Base-by-base conservation (phyloP, 2,329 filamentous ascomycete genomes). In the Pleochaeta shiraiana region DNA sequence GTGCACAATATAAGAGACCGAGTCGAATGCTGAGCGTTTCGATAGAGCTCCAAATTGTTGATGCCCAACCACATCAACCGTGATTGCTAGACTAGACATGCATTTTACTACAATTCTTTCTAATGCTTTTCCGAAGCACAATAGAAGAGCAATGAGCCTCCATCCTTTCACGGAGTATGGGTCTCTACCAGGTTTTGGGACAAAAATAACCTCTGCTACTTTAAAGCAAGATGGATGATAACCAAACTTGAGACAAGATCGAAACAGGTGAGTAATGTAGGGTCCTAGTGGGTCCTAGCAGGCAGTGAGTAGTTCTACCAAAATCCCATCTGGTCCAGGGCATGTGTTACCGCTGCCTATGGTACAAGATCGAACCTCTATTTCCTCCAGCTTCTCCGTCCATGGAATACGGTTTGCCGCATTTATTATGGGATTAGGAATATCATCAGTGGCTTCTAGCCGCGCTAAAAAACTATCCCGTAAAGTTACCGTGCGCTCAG, bases 111-210 rank as follows among this genome's bases (percentile, higher is more conserved):
- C 21, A 21, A 53, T 2, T 26, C 7, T 53, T 26, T 53, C 45
- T 53, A 53, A 26, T 9, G 11, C 3, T 24, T 11, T 53, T 53
- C 45, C 45, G 24, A 53, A n/a, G 4, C 45, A 53, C 16, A n/a
- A 26, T 9, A 53, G 45, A 53, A 3, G 45, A 26, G 45, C 45
- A n/a, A 53, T 53, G 24, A n/a, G 57, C 33, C 57, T 60, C 4
- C 57, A 34, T 60, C 30, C 14, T 34, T 34, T 60, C 11, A n/a
- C 57, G 21, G 1, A n/a, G 2, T n/a, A 9, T 19, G 45, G 45
- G 45, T 11, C 45, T n/a, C 45, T 12, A 19, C 79, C 1, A n/a
- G 14, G 9, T 4, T 53, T 53, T 3, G 14, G 57, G 30, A 60
- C n/a, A 26, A 60, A 60, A 11, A 37, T 21, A n/a, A 60, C 28